These are phyloP conservation scores for Rhizopogon roseolus DNA, from an alignment of 768 basidiomycete species.

Conservation along the genomic window DNA sequence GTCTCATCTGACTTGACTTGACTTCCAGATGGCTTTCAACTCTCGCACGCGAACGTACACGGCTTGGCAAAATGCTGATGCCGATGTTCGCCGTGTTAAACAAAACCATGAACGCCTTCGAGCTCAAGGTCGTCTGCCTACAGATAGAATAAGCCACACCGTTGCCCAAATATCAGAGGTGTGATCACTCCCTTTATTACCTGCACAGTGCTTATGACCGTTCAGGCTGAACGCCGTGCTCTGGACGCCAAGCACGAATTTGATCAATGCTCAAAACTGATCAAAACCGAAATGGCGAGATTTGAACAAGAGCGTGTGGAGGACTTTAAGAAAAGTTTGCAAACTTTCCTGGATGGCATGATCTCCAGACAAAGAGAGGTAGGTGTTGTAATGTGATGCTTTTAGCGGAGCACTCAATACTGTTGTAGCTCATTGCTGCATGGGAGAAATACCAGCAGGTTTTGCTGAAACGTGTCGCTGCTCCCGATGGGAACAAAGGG, in stretches of 20 bases:
- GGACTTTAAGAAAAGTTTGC: conserved; percentile 85
- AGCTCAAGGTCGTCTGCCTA: conserved; percentile 65
- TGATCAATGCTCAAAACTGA: conserved; percentile 80
- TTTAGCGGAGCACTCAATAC: background rate
- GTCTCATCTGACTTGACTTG: background rate
- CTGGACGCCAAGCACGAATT: conserved; percentile 85
- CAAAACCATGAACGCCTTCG: conserved; percentile 79
- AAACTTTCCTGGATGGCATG: conserved; percentile 84
- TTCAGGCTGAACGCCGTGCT: conserved; percentile 78
- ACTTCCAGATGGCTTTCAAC: conserved; percentile 71
- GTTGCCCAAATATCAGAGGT: conserved; percentile 81
- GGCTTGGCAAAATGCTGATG: conserved; percentile 77
- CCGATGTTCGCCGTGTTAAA: conserved; percentile 66
- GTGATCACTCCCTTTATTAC: conserved; percentile 15
- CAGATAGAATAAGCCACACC: conserved; percentile 70
- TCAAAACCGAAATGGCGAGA: conserved; percentile 84
- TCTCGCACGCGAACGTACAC: conserved; percentile 83
- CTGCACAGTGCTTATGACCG: background rate
- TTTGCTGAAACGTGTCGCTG: conserved; percentile 48
- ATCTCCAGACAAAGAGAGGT: conserved; percentile 80
- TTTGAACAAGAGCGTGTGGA: conserved; percentile 93
- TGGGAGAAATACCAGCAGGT: conserved; percentile 84
- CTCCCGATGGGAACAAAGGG: background rate
- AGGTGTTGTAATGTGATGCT: conserved; percentile 10
- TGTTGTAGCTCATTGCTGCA: conserved; percentile 55